Percentiles rank a stretch among this genome's conserved stretches.
phyloP scores from a whole-genome alignment of 2,329 filamentous ascomycete genomes.

The Westerdykella aurantiaca region DNA sequence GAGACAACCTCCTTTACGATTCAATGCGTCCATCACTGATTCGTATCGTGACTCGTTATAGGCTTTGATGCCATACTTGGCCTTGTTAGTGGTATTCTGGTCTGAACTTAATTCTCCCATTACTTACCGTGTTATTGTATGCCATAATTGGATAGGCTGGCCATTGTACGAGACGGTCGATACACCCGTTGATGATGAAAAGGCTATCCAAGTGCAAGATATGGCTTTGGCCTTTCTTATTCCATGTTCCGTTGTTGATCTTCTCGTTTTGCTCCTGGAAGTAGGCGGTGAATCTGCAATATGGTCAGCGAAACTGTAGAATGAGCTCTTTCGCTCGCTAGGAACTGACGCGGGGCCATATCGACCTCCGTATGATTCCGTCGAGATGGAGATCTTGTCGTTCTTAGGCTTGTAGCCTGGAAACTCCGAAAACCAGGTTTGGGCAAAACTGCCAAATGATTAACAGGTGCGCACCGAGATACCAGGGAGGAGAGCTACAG shows the following conservation, averaged over 20 bases:
- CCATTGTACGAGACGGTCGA: conserved; percentile 47
- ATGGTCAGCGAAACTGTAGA: background rate
- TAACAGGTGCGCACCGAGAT: background rate
- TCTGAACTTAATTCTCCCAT: too few species aligned
- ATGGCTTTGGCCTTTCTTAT: conserved; percentile 30
- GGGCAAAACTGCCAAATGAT: conserved; percentile 41
- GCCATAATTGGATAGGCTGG: conserved; percentile 47
- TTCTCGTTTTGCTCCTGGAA: conserved; percentile 53
- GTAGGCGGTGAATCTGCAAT: conserved; percentile 43
- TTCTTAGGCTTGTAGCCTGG: conserved; percentile 56
- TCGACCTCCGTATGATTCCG: conserved; percentile 52
- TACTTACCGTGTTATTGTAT: conserved; percentile 48
- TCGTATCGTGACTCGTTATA: conserved; percentile 47
- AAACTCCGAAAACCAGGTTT: conserved; percentile 59
- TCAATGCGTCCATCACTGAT: conserved; percentile 42
- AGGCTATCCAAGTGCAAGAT: conserved; percentile 46
- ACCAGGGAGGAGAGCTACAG: conserved; percentile 18
- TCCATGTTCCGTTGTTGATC: conserved; percentile 41
- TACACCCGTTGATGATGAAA: conserved; percentile 53
- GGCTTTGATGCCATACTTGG: conserved; percentile 46
- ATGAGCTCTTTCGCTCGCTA: background rate
- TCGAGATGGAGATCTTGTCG: conserved; percentile 49
- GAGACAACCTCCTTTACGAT: conserved; percentile 47
- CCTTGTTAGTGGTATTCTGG: too few species aligned
- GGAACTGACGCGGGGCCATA: conserved; percentile 46